Base-by-base conservation (phyloP, 768 basidiomycete species). In the Suillus fuscotomentosus region DNA sequence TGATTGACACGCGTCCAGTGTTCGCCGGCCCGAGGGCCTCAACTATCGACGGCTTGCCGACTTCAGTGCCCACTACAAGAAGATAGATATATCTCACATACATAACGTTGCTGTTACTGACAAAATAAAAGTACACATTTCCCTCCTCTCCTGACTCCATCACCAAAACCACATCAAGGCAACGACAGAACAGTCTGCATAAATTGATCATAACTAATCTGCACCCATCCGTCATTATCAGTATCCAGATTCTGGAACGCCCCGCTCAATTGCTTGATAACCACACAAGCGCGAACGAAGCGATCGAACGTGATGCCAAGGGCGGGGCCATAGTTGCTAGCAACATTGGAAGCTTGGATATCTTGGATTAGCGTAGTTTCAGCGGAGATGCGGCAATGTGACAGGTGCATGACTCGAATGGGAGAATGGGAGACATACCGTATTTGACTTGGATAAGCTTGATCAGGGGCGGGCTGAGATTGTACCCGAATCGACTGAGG, bases 261-360 rank as follows among this genome's bases (percentile, higher is more conserved):
- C 76, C 94, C 92, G 43, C 83, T 86, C 68, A 92, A 80, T 72
- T 91, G 89, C 78, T 90, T 92, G 65, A 92, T 83, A 13, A 87
- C 88, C 64, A 95, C 92, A 69, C 92, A 94, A 27, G 90, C 91
- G 62, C 92, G 86, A 31, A 94, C 89, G 79, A 94, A 94, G 67
- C 92, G 89, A 74, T 94, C 93, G 70, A 94, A 94, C 5, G 87
- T 84, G 78, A 94, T 92, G 0, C 91, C 91, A 1, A 82, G 78
- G n/a, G 68, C 66, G 3, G 80, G 73, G 3, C 70, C 77, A 1
- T 74, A 76, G 41, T 71, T 70, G 45, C 72, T 74, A 41, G 71
- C 70, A 14, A 79, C 67, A 31, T 79, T 73, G 20, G 81, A 75
- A 47, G 85, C 89, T 91, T 86, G 83, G 67, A 83, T 74, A 75